Evolutionary conservation across 352 stramenopile genomes (phyloP).

Genomic region (Phytophthora palmivora): DNA sequence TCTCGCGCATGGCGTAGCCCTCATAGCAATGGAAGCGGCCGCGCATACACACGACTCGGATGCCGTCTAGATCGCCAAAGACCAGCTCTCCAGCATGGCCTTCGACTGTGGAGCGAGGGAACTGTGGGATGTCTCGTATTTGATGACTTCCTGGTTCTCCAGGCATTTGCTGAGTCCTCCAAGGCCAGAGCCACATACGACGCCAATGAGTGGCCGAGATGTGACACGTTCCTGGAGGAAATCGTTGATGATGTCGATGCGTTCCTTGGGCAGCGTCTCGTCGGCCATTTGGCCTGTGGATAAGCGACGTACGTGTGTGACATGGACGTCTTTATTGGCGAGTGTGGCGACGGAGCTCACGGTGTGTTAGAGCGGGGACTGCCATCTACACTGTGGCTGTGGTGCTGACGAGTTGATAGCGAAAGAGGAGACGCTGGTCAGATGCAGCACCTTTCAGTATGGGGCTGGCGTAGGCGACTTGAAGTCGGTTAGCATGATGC

Average conservation of each 20-base stretch:
- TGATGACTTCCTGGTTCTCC: slow-evolving; percentile 80
- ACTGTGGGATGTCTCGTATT: slow-evolving; percentile 86
- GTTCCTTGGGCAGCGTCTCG: slow-evolving; percentile 35
- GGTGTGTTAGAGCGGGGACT: neutral
- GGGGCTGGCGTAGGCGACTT: slow-evolving; percentile 5
- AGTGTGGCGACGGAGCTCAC: slow-evolving; percentile 6
- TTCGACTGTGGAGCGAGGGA: slow-evolving; percentile 91
- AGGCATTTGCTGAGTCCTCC: slow-evolving; percentile 86
- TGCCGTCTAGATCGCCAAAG: slow-evolving; percentile 85
- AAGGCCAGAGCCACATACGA: slow-evolving; percentile 90
- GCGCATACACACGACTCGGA: slow-evolving; percentile 92
- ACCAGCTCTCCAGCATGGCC: slow-evolving; percentile 94
- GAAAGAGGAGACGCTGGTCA: neutral
- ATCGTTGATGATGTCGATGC: slow-evolving; percentile 21
- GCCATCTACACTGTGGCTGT: slow-evolving; percentile 46
- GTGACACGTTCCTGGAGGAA: slow-evolving; percentile 14
- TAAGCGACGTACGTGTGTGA: slow-evolving; percentile 29
- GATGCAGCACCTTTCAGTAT: slow-evolving; percentile 1
- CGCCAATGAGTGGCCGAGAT: slow-evolving; percentile 48
- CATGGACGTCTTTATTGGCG: slow-evolving; percentile 8
- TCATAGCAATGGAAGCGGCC: slow-evolving; percentile 97
- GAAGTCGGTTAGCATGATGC: slow-evolving; percentile 8
- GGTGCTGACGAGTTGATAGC: slow-evolving; percentile 23
- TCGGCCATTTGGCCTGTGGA: slow-evolving; percentile 68
- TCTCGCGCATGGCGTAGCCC: slow-evolving; percentile 94